Evolutionary conservation across 805 yeast genomes (phyloP).

Genomic region (Candida morakotiae): DNA sequence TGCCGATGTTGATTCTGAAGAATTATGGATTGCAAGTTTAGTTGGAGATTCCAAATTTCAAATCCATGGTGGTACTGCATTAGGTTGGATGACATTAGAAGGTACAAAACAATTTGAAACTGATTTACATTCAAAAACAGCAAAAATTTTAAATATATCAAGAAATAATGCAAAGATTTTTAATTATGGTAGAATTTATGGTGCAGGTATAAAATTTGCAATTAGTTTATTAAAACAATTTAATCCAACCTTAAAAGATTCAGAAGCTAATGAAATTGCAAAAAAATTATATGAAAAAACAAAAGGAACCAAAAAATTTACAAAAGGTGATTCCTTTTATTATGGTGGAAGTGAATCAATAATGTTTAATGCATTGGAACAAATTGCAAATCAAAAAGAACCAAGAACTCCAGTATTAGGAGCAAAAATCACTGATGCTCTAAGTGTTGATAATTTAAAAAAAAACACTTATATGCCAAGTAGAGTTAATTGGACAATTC

Average conservation of each 20-base stretch:
- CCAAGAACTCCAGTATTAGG: conserved; percentile 92
- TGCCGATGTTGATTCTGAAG: conserved; percentile 98
- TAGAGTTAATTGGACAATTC: conserved; percentile 96
- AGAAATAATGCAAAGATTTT: conserved; percentile 92
- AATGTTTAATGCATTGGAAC: conserved; percentile 83
- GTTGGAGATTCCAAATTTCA: conserved; percentile 89
- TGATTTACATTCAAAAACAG: conserved; percentile 92
- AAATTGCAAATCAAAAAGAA: conserved; percentile 72
- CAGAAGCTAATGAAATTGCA: conserved; percentile 65
- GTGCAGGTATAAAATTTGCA: conserved; percentile 94
- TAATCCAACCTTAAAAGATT: conserved; percentile 64
- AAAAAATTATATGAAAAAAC: conserved; percentile 70
- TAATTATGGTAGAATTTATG: conserved; percentile 95
- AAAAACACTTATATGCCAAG: conserved; percentile 76
- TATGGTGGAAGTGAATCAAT: conserved; percentile 93
- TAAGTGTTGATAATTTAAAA: conserved; percentile 59
- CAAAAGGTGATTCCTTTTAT: conserved; percentile 37
- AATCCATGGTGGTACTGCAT: conserved; percentile 91
- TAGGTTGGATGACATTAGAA: conserved; percentile 99
- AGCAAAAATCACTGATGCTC: conserved; percentile 87
- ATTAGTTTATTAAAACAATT: conserved; percentile 78
- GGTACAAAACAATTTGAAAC: conserved; percentile 91
- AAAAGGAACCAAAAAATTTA: conserved; percentile 54
- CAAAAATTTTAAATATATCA: conserved; percentile 80
- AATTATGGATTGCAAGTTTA: conserved; percentile 94